Base-by-base conservation (phyloP, 2,329 filamentous ascomycete species). In the Ascomycota sp. region DNA sequence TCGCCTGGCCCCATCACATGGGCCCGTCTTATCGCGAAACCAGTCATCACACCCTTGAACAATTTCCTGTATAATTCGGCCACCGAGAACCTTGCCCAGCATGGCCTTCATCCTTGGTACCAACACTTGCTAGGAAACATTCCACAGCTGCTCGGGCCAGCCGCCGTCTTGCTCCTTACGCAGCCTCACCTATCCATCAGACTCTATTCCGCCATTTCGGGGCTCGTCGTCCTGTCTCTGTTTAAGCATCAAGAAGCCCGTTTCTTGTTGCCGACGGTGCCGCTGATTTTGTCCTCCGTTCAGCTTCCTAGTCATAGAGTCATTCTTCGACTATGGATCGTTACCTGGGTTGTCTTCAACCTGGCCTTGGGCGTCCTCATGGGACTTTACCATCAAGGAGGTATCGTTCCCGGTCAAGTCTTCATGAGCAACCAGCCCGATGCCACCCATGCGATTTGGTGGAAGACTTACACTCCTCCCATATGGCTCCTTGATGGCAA, bases 381-480 rank as follows among this genome's bases (percentile, higher is more conserved):
- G 75, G 79, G 79, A n/a, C 56, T 69, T 4, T 86, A 81, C 44
- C 79, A 86, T 47, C 79, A 86, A 52, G 79, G 75, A 20, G 79
- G 79, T 26, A 68, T 85, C 19, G 63, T 86, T 1, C 75, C 78
- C 1, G 71, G 69, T 6, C 79, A 86, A 43, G 69, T 77, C 1
- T 80, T 80, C 45, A 61, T 86, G 43, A 76, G 71, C 43, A 67
- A 66, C 32, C 72, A 78, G 38, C 61, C 68, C 4, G 73, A 76
- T 37, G 69, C 76, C 7, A 72, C 70, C 2, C 63, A 75, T 22
- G 75, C 74, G 4, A 61, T 79, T 30, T 86, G 79, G 79, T 86
- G 79, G 79, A 85, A 83, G 48, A 85, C 79, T 1, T 85, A 85
- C 46, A 78, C 73, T 46, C 79, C 79, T 12, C 79, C 79, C 0